These are phyloP conservation scores for Papiliotrema nemorosa DNA, from an alignment of 1,284 basidiomycete species.

Conservation along the genomic window DNA sequence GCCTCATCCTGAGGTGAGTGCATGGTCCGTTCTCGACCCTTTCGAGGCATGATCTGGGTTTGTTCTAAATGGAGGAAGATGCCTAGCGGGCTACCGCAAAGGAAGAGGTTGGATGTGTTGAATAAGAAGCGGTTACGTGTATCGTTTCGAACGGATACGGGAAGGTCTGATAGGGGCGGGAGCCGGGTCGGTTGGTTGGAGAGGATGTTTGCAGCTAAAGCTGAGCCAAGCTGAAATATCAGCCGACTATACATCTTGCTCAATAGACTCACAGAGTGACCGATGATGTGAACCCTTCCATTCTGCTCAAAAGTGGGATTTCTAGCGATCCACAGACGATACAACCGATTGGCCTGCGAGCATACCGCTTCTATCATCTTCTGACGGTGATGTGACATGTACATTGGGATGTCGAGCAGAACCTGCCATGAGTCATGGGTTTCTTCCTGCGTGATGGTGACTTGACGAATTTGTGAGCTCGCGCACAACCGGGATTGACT, in stretches of 20 bases:
- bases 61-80: conserved; percentile 57
- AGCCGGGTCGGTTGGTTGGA: conserved; percentile 56
- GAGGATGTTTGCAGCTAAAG: conserved; percentile 55
- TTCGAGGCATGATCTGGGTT: conserved; percentile 55
- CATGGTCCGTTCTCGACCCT: conserved; percentile 53
- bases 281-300: conserved; percentile 51
- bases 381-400: conserved; percentile 53
- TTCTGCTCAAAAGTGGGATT: conserved; percentile 53
- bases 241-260: background rate
- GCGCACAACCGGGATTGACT: conserved; percentile 52
- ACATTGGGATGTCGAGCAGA: conserved; percentile 53
- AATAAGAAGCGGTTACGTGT: conserved; percentile 51
- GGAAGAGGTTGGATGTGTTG: conserved; percentile 54
- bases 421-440: conserved; percentile 27
- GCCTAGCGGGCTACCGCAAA: conserved; percentile 55
- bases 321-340: conserved; percentile 55
- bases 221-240: conserved; percentile 51
- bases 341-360: conserved; percentile 50
- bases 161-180: conserved; percentile 47
- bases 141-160: conserved; percentile 36
- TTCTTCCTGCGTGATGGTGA: background rate
- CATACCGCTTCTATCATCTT: conserved; percentile 56
- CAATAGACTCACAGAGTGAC: conserved; percentile 41
- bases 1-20: conserved; percentile 53
- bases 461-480: conserved; percentile 53